A percentile compares a stretch with the other conserved stretches of the same genome.
Conservation (phyloP, 169 alveolate species). For the Cryptosporidium ryanae region DNA sequence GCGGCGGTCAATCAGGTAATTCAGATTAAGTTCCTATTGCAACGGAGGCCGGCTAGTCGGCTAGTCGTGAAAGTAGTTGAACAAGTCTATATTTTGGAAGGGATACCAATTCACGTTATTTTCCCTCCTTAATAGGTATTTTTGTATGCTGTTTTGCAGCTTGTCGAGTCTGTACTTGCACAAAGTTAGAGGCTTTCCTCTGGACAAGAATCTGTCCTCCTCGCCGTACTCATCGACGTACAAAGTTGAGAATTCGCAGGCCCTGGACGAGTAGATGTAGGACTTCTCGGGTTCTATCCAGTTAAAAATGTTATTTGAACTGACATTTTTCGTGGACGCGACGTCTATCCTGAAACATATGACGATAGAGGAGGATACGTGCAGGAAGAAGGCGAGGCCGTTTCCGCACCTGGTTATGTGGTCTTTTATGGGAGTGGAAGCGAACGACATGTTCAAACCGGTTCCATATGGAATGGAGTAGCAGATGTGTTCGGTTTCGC, state of each 20-base stretch:
- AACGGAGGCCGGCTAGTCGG: too few species aligned
- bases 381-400: slow-evolving; percentile 52
- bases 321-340: slow-evolving; percentile 9
- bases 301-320: neutral
- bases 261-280: slow-evolving; percentile 28
- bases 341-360: slow-evolving; percentile 40
- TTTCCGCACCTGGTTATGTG: slow-evolving; percentile 59
- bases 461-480: slow-evolving; percentile 63
- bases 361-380: slow-evolving; percentile 45
- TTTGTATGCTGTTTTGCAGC: slow-evolving; percentile 6
- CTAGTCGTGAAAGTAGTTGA: neutral
- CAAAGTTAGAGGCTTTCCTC: slow-evolving; percentile 59
- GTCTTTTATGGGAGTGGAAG: slow-evolving; percentile 40
- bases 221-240: slow-evolving; percentile 73
- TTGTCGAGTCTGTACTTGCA: slow-evolving; percentile 24
- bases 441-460: slow-evolving; percentile 9
- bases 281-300: slow-evolving; percentile 33
- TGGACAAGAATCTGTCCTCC: slow-evolving; percentile 25
- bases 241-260: slow-evolving; percentile 33
- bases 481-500: neutral
- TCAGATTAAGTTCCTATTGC: too few species aligned
- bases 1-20: too few species aligned
- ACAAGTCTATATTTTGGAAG: slow-evolving; percentile 36
- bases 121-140: slow-evolving; percentile 9
- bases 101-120: slow-evolving; percentile 37